phyloP scores from a whole-genome alignment of 2,329 filamentous ascomycete genomes.

The Pseudonectria buxi region DNA sequence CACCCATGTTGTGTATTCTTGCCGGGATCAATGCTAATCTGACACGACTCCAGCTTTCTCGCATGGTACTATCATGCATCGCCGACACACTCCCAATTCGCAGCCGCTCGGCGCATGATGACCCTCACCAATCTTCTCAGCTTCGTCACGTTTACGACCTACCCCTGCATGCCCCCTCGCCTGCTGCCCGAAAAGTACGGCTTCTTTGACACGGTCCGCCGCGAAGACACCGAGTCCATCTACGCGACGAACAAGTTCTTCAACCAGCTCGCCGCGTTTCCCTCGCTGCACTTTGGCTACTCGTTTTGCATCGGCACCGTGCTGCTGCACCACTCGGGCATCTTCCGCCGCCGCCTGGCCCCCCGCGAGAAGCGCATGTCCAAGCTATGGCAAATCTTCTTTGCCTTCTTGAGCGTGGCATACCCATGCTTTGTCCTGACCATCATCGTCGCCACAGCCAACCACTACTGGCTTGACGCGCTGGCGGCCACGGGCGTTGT shows the following conservation, averaged over 20 bases:
- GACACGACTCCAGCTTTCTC: conserved; percentile 42
- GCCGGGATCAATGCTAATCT: background rate
- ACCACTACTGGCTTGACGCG: conserved; percentile 60
- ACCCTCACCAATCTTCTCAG: conserved; percentile 49
- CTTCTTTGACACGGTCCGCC: conserved; percentile 52
- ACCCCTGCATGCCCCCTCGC: conserved; percentile 51
- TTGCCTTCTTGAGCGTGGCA: conserved; percentile 34
- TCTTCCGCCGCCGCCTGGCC: conserved; percentile 30
- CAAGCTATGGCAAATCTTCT: conserved; percentile 23
- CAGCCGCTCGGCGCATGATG: conserved; percentile 33
- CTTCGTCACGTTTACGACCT: conserved; percentile 48
- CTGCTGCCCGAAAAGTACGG: conserved; percentile 48
- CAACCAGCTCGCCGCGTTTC: conserved; percentile 53
- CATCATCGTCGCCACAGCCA: conserved; percentile 55
- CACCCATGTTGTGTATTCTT: conserved; percentile 7
- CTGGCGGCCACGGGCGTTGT: conserved; percentile 57
- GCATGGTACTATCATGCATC: conserved; percentile 58
- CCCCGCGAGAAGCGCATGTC: conserved; percentile 23
- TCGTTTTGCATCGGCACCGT: conserved; percentile 48
- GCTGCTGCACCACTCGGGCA: conserved; percentile 45
- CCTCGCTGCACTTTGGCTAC: conserved; percentile 51
- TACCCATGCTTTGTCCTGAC: conserved; percentile 49
- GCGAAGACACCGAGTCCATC: conserved; percentile 42
- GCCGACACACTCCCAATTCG: conserved; percentile 30
- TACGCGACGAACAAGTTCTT: conserved; percentile 56